Percentiles rank a stretch among this genome's conserved stretches.
These are phyloP conservation scores for Zanthoxylum bungeanum DNA, from an alignment of 345 rosid genomes.

Conservation along the genomic window DNA sequence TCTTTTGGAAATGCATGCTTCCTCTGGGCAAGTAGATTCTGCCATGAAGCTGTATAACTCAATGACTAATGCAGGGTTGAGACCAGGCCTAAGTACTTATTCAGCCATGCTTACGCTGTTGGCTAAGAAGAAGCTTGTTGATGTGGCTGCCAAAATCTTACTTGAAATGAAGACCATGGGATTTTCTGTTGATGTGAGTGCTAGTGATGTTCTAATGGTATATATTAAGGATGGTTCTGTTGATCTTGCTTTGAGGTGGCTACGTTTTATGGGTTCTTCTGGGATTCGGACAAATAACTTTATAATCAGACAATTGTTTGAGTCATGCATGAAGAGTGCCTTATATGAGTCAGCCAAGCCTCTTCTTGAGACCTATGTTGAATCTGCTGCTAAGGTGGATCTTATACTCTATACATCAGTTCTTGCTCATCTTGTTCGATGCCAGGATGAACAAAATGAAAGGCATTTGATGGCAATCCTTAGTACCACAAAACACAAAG, in stretches of 20 bases:
- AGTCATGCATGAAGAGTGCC: slow-evolving; percentile 91
- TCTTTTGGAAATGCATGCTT: slow-evolving; percentile 95
- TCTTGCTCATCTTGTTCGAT: slow-evolving; percentile 87
- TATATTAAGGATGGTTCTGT: slow-evolving; percentile 91
- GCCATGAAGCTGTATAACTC: slow-evolving; percentile 95
- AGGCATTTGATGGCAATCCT: slow-evolving; percentile 87
- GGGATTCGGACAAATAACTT: slow-evolving; percentile 90
- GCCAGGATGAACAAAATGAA: slow-evolving; percentile 89
- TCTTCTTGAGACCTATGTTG: slow-evolving; percentile 81
- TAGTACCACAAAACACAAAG: slow-evolving; percentile 73
- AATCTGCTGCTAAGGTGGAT: slow-evolving; percentile 84
- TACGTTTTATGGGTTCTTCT: slow-evolving; percentile 92
- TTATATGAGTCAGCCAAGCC: slow-evolving; percentile 86
- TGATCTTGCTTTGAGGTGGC: slow-evolving; percentile 91
- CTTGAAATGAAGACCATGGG: slow-evolving; percentile 99
- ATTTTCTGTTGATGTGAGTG: slow-evolving; percentile 82
- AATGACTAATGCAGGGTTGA: slow-evolving; percentile 86
- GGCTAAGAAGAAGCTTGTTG: slow-evolving; percentile 89
- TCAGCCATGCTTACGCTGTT: slow-evolving; percentile 72
- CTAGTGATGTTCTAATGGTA: slow-evolving; percentile 94
- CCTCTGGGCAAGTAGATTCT: slow-evolving; percentile 82
- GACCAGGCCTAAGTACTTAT: slow-evolving; percentile 87
- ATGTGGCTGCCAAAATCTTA: slow-evolving; percentile 87
- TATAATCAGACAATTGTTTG: slow-evolving; percentile 88
- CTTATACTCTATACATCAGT: slow-evolving; percentile 90